phyloP scores from a whole-genome alignment of 1,284 basidiomycete species.

The Pseudozyma tsukubaensis region DNA sequence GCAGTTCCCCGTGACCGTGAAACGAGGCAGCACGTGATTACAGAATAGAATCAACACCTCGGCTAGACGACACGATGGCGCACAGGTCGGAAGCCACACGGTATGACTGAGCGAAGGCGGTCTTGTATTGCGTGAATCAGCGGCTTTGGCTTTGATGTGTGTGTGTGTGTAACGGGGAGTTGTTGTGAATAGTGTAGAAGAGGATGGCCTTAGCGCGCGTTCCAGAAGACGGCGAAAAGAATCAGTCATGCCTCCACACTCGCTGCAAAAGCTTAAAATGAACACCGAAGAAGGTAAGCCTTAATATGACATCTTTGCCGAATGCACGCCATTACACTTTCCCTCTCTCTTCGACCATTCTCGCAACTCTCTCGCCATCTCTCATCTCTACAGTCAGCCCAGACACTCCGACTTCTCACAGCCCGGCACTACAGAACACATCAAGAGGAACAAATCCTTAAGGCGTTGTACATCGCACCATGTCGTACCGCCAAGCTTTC shows the following conservation, averaged over 20 bases:
- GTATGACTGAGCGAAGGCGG: no score
- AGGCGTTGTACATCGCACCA: slow-evolving; percentile 6
- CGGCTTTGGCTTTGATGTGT: background rate
- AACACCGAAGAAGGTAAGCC: no score
- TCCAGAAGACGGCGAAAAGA: slow-evolving; percentile 6
- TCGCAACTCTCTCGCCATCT: background rate
- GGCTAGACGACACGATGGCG: no score
- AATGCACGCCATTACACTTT: no score
- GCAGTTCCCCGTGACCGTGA: slow-evolving; percentile 4
- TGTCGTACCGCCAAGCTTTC: slow-evolving; percentile 52
- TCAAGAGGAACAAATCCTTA: background rate
- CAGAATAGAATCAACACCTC: background rate
- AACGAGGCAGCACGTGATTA: background rate
- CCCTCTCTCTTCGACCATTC: background rate
- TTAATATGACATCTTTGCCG: no score
- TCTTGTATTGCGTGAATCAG: slow-evolving; percentile 2
- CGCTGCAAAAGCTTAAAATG: slow-evolving; percentile 8
- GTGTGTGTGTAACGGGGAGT: slow-evolving; percentile 12
- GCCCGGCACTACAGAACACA: no score
- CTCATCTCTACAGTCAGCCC: background rate
- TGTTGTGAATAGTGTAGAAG: background rate
- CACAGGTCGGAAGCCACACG: no score
- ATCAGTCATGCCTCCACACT: slow-evolving; percentile 44
- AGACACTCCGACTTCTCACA: background rate
- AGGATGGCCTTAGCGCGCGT: slow-evolving; percentile 18